Conservation (phyloP, 75 land plant genomes). For the Isoetes taiwanensis region DNA sequence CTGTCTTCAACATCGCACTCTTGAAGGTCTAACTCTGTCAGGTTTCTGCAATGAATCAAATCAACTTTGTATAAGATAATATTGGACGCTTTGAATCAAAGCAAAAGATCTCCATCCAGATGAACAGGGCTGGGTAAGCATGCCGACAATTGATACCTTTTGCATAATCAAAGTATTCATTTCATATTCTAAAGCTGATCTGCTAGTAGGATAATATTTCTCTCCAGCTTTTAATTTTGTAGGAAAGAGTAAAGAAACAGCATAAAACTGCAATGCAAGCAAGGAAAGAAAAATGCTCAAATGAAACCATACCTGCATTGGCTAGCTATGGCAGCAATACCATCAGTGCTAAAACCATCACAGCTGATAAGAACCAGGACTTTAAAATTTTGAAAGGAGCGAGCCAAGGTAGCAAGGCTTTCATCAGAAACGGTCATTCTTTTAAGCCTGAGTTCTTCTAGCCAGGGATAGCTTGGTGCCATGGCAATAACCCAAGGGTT, state of each 20-base stretch:
- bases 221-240: too few relatives aligned
- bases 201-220: too few relatives aligned
- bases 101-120: too few relatives aligned
- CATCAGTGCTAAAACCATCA: slow-evolving; percentile 54
- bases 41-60: slow-evolving; percentile 26
- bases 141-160: too few relatives aligned
- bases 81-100: too few relatives aligned
- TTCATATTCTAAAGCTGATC: too few relatives aligned
- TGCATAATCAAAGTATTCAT: too few relatives aligned
- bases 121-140: too few relatives aligned
- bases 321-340: slow-evolving; percentile 37
- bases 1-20: slow-evolving; percentile 50
- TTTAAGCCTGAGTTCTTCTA: slow-evolving; percentile 57
- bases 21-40: slow-evolving; percentile 60
- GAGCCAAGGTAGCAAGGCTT: slow-evolving; percentile 28
- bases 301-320: slow-evolving; percentile 37
- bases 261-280: background rate
- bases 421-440: slow-evolving; percentile 48
- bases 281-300: background rate
- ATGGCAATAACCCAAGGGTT: slow-evolving; percentile 29
- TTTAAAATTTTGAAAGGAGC: slow-evolving; percentile 25
- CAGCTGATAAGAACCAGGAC: slow-evolving; percentile 31
- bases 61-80: too few relatives aligned
- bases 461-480: slow-evolving; percentile 11
- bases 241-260: background rate